Evolutionary conservation across 768 basidiomycete genomes (phyloP).

Genomic region (Gelatoporia subvermispora): DNA sequence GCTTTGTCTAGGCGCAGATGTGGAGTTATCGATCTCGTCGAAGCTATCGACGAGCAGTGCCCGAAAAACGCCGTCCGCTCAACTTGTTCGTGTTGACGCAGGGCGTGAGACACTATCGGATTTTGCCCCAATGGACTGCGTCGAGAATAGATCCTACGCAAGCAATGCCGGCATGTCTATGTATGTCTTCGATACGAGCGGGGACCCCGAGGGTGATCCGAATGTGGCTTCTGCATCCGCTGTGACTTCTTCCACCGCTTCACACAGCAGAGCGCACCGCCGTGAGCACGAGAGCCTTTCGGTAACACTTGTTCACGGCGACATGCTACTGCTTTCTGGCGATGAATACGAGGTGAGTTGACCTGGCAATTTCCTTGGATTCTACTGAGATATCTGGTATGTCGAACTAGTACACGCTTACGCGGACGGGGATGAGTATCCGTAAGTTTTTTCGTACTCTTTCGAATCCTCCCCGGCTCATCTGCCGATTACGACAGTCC

Average conservation of each 20-base stretch:
- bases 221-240: not conserved
- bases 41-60: not conserved
- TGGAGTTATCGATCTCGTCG: constrained; percentile 5
- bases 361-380: constrained; percentile 6
- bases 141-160: not conserved
- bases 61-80: too few species aligned
- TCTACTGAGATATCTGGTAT: not conserved
- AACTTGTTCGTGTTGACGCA: not conserved
- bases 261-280: not conserved
- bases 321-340: constrained; percentile 31
- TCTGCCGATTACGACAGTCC: too few species aligned
- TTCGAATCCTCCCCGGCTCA: too few species aligned
- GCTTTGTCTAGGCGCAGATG: constrained; percentile 12
- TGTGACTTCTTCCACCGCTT: not conserved
- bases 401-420: constrained; percentile 12
- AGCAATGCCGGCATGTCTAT: not conserved
- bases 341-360: constrained; percentile 38
- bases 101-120: not conserved
- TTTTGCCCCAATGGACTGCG: not conserved
- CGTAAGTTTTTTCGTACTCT: constrained; percentile 1
- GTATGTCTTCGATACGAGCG: not conserved
- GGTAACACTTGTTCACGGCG: constrained; percentile 36
- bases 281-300: constrained; percentile 7
- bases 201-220: not conserved
- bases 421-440: constrained; percentile 23